Evolutionary conservation across 164 flowering plant species (phyloP).

Genomic region (Litsea cubeba): DNA sequence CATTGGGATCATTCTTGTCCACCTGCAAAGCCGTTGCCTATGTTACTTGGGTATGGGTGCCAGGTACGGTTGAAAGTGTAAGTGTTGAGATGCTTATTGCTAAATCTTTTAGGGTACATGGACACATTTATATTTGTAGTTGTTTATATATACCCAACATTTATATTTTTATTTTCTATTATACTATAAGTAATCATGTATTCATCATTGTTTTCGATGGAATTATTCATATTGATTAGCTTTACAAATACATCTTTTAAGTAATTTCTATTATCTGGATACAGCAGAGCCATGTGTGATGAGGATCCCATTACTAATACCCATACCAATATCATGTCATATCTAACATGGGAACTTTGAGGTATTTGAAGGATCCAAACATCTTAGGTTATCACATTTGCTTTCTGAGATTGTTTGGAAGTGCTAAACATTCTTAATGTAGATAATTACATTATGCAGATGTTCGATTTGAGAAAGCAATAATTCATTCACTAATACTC

Average conservation of each 20-base stretch:
- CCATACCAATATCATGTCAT: neutral
- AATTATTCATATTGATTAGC: neutral
- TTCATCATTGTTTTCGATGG: no score
- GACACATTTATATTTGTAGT: neutral
- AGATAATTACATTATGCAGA: neutral
- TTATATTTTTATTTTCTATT: no score
- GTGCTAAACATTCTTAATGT: no score
- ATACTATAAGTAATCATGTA: no score
- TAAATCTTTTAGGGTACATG: neutral
- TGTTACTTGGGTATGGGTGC: neutral
- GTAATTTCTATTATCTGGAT: neutral
- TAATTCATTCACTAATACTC: neutral
- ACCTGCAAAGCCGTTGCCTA: conserved; percentile 34
- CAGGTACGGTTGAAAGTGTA: neutral
- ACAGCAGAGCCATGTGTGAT: neutral
- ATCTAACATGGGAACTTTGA: neutral
- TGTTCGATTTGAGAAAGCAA: neutral
- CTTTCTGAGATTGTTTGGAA: neutral
- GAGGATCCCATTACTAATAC: neutral
- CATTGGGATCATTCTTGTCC: conserved; percentile 61
- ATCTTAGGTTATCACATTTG: neutral
- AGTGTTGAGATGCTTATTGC: neutral
- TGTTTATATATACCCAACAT: no score
- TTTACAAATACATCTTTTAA: neutral
- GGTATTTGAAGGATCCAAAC: neutral